Evolutionary conservation across 768 basidiomycete genomes (phyloP), one percentile per base, ranked within the genome.

Genomic region (Leccinum arenicola): DNA sequence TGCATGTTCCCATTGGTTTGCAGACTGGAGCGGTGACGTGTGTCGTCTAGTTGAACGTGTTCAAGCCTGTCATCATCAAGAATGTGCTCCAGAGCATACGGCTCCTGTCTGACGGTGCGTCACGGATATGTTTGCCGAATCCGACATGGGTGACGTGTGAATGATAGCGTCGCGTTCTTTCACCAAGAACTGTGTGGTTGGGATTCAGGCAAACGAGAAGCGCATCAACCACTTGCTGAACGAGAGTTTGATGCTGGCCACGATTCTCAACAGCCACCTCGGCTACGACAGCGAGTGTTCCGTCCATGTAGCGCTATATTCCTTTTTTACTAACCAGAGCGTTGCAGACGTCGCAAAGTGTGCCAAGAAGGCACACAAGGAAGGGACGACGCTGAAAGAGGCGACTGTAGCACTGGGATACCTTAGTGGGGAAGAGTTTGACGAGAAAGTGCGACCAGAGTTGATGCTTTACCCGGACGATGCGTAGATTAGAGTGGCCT

Each of bases 341-440:
- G 47, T 61, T 45, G 47, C 70, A 98, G 95, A 97, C 76, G 97
- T 98, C 52, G 97, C 97, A 52, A 95, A 92, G 77, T 93, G 91
- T 69, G 97, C 97, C 29, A 99, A 99, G 84, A 98, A 98, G 75
- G 97, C 97, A n/a, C 97, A 98, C 82, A 93, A 90, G 74, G 95
- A 99, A 76, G 97, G 97, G 27, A 91, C 88, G 52, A 98, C 97
- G 60, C 71, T 98, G 74, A 98, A 96, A 80, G 90, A 94, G 76
- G 94, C 97, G 45, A 94, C 95, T 11, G 88, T 98, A 50, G 75
- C 86, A 19, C 83, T 98, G 36, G 93, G 93, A 52, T 87, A 91
- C 74, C 73, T 98, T 67, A 89, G 89, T 1, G 79, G 86, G 0
- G 93, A 96, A 71, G 93, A 95, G 73, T 99, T 98, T 75, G 95